Evolutionary conservation across 2,329 filamentous ascomycete genomes (phyloP).

Genomic region (Alternaria atra): DNA sequence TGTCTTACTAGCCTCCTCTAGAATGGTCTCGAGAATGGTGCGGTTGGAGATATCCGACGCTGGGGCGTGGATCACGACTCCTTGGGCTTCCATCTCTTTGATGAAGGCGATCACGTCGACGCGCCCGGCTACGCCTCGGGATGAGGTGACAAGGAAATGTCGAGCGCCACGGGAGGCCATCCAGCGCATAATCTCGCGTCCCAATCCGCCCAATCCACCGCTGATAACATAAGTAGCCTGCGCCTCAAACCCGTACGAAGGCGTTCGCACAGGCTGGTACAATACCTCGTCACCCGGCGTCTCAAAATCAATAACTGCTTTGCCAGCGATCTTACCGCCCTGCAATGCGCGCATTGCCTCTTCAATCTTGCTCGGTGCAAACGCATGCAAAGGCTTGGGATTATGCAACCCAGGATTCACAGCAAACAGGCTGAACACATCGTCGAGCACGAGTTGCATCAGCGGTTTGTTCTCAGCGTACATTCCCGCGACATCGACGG

Average conservation of each 20-base stretch:
- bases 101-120: conserved; percentile 23
- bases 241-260: conserved; percentile 10
- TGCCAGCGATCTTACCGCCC: conserved; percentile 50
- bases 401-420: neutral
- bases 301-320: conserved; percentile 47
- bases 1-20: conserved; percentile 10
- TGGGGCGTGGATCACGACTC: conserved; percentile 24
- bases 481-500: conserved; percentile 11
- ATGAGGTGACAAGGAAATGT: conserved; percentile 33
- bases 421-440: conserved; percentile 13
- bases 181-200: conserved; percentile 37
- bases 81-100: conserved; percentile 20
- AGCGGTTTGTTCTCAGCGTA: conserved; percentile 9
- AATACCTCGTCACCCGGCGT: conserved; percentile 24
- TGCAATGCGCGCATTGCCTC: conserved; percentile 31
- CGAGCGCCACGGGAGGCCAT: conserved; percentile 37
- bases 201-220: conserved; percentile 41
- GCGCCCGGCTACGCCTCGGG: conserved; percentile 25
- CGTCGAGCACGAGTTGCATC: conserved; percentile 14
- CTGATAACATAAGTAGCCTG: conserved; percentile 37
- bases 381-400: conserved; percentile 10
- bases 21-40: conserved; percentile 19
- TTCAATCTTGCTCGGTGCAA: conserved; percentile 19
- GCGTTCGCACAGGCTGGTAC: conserved; percentile 6
- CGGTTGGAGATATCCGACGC: conserved; percentile 29